Evolutionary conservation across 2,329 filamentous ascomycete genomes (phyloP).

Genomic region (Tolypocladium pustulatum): DNA sequence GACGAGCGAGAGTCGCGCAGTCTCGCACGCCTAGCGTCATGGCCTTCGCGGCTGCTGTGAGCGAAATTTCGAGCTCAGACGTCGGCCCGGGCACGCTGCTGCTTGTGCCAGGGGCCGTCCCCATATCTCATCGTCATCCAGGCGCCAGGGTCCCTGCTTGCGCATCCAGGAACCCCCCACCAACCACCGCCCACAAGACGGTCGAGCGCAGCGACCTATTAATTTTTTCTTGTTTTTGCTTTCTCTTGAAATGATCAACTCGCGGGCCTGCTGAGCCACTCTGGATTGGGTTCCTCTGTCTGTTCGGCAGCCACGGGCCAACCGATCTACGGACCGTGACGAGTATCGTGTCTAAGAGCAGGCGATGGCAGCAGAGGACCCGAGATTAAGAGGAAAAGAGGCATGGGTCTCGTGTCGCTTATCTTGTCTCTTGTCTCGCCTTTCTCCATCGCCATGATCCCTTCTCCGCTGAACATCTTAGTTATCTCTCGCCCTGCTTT

Average conservation of each 20-base stretch:
- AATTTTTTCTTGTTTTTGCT: background rate
- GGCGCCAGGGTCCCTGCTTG: background rate
- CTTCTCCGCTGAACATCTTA: background rate
- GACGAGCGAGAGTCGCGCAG: background rate
- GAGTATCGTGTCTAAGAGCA: background rate
- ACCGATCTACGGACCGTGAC: background rate
- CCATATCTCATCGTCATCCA: background rate
- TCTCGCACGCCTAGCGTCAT: background rate
- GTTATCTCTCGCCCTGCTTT: background rate
- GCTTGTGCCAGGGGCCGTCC: background rate
- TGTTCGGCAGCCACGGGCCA: background rate
- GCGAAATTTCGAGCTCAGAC: background rate
- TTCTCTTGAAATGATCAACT: background rate
- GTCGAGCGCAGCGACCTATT: background rate
- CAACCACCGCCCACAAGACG: background rate
- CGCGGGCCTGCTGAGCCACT: background rate
- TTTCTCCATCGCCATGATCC: background rate
- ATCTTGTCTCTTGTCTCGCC: background rate
- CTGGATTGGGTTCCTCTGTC: background rate
- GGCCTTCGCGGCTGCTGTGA: background rate
- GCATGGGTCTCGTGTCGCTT: background rate
- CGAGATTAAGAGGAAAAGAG: background rate
- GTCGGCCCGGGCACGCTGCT: background rate
- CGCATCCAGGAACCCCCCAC: background rate
- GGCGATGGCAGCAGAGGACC: background rate